These are phyloP conservation scores for Periconia sp. DNA, from an alignment of 2,329 filamentous ascomycete genomes.

Conservation along the genomic window DNA sequence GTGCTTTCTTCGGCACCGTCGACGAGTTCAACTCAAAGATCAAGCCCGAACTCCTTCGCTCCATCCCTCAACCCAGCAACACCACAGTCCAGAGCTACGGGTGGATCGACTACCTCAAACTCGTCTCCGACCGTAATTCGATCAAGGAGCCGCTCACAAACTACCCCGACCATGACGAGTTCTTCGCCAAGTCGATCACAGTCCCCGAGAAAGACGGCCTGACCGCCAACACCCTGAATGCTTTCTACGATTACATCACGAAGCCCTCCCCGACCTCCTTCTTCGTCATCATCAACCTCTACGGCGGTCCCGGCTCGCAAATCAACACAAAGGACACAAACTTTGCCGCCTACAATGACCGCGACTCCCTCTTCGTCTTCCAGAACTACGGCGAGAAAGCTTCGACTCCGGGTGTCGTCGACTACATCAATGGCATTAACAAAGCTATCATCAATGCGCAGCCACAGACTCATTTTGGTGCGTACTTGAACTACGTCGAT, in stretches of 20 bases:
- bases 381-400: slow-evolving; percentile 42
- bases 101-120: slow-evolving; percentile 52
- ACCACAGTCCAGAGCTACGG: slow-evolving; percentile 34
- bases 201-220: slow-evolving; percentile 45
- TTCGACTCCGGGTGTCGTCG: slow-evolving; percentile 21
- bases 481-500: slow-evolving; percentile 63
- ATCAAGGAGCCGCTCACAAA: slow-evolving; percentile 38
- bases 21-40: slow-evolving; percentile 47
- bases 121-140: slow-evolving; percentile 38
- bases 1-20: slow-evolving; percentile 49
- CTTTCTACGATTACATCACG: slow-evolving; percentile 41
- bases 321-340: slow-evolving; percentile 43
- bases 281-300: slow-evolving; percentile 48
- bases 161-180: slow-evolving; percentile 47
- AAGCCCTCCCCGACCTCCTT: slow-evolving; percentile 26
- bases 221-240: slow-evolving; percentile 29
- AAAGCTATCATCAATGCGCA: slow-evolving; percentile 46
- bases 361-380: slow-evolving; percentile 45
- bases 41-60: slow-evolving; percentile 47
- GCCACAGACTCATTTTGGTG: slow-evolving; percentile 51
- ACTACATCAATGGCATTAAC: slow-evolving; percentile 52
- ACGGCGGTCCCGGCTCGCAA: slow-evolving; percentile 44
- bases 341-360: slow-evolving; percentile 45
- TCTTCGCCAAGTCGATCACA: slow-evolving; percentile 50
- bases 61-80: slow-evolving; percentile 33